Evolutionary conservation across 2,329 filamentous ascomycete genomes (phyloP).

Genomic region (Furcasterigmium furcatum): DNA sequence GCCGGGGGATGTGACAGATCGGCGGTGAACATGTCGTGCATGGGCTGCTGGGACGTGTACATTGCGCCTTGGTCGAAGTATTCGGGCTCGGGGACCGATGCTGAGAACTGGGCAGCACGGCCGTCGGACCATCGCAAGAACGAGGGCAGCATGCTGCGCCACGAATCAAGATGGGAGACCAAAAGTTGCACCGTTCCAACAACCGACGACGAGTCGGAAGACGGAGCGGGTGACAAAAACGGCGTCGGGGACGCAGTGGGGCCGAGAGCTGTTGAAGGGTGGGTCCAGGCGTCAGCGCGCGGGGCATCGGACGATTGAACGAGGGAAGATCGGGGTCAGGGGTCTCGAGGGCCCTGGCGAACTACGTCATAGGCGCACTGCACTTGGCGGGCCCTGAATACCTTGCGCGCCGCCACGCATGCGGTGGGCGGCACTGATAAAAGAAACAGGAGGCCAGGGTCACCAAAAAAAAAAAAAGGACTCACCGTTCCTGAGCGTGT

Average conservation of each 20-base stretch:
- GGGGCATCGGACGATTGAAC: background rate
- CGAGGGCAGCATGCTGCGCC: constrained; percentile 52
- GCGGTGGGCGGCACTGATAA: no score
- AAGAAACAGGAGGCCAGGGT: no score
- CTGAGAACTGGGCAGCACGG: constrained; percentile 38
- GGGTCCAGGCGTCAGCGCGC: background rate
- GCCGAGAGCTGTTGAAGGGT: background rate
- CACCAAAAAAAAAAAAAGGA: no score
- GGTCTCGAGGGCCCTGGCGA: background rate
- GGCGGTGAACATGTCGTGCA: constrained; percentile 40
- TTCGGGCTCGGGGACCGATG: constrained; percentile 13
- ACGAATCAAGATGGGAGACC: constrained; percentile 51
- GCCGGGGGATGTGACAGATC: constrained; percentile 39
- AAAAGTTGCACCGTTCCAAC: constrained; percentile 44
- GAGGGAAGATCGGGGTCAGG: background rate
- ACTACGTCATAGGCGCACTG: background rate
- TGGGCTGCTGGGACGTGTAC: constrained; percentile 18
- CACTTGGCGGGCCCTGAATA: no score
- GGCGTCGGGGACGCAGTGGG: background rate
- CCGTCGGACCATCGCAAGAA: constrained; percentile 56
- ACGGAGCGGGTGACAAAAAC: constrained; percentile 7
- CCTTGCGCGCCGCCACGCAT: no score
- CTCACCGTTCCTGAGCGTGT: constrained; percentile 48
- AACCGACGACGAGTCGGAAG: constrained; percentile 13
- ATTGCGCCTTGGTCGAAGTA: constrained; percentile 11